Conservation (phyloP, 2,329 filamentous ascomycete species). For the Pseudocercospora cruenta region DNA sequence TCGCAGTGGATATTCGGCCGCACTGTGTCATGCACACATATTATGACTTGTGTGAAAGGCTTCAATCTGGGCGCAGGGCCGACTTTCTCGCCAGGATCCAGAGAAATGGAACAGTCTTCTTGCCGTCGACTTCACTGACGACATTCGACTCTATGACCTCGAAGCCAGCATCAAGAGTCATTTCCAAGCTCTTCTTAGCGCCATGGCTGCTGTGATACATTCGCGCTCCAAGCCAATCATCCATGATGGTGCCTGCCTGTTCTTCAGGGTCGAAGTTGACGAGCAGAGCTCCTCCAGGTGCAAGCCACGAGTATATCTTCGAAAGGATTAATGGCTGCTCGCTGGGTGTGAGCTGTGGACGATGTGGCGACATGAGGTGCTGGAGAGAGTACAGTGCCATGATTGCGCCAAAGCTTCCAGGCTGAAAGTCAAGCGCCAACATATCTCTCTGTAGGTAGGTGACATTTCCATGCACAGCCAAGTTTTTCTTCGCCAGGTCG, state of each 20-base stretch:
- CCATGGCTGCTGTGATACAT: slow-evolving; percentile 32
- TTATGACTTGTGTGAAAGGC: not conserved
- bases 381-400: slow-evolving; percentile 26
- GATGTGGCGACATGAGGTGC: no score
- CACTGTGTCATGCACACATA: no score
- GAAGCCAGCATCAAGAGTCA: slow-evolving; percentile 42
- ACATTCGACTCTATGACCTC: slow-evolving; percentile 25
- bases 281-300: slow-evolving; percentile 19
- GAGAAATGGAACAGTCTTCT: slow-evolving; percentile 21
- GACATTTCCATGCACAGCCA: not conserved
- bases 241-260: slow-evolving; percentile 25
- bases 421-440: slow-evolving; percentile 25
- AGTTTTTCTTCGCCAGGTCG: slow-evolving; percentile 12
- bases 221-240: slow-evolving; percentile 25
- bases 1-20: not conserved
- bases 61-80: not conserved
- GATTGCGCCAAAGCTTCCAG: slow-evolving; percentile 17
- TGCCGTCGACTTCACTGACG: not conserved
- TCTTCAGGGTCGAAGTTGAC: slow-evolving; percentile 22
- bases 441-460: slow-evolving; percentile 18
- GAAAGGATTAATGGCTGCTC: slow-evolving; percentile 25
- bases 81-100: slow-evolving; percentile 26
- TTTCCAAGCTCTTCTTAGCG: slow-evolving; percentile 40
- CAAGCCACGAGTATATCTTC: slow-evolving; percentile 22
- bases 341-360: slow-evolving; percentile 8